Percentiles rank a stretch among this genome's conserved stretches.
Evolutionary conservation across 257 asterid species (phyloP).

Genomic region (Solanum stenotomum): DNA sequence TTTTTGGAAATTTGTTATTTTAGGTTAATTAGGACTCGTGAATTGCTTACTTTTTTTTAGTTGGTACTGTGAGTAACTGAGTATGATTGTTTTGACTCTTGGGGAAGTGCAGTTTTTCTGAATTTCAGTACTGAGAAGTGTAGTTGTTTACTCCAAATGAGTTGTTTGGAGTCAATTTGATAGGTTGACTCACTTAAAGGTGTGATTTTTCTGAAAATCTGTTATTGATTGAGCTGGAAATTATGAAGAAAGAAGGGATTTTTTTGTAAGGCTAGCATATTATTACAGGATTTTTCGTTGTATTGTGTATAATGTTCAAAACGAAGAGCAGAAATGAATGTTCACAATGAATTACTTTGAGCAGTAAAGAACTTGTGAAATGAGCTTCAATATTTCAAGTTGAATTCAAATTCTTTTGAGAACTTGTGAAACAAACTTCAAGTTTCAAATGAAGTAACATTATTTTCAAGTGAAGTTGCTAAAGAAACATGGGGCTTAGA

Average conservation of each 20-base stretch:
- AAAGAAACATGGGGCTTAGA: not conserved
- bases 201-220: not conserved
- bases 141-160: not conserved
- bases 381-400: not conserved
- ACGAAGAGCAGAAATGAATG: not conserved
- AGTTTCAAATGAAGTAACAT: not conserved
- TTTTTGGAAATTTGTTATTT: not conserved
- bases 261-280: not conserved
- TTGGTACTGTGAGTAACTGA: not conserved
- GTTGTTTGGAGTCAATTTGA: not conserved
- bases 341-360: not conserved
- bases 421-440: not conserved
- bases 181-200: not conserved
- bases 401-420: not conserved
- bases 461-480: not conserved
- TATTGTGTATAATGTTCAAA: not conserved
- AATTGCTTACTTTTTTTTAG: not conserved
- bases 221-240: not conserved
- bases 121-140: not conserved
- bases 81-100: not conserved
- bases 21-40: not conserved
- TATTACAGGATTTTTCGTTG: not conserved
- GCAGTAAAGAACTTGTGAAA: not conserved
- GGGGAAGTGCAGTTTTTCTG: not conserved
- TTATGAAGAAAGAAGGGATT: not conserved